These are phyloP conservation scores for Coelastrella sp. DNA, from an alignment of 139 green algal species.

Conservation along the genomic window DNA sequence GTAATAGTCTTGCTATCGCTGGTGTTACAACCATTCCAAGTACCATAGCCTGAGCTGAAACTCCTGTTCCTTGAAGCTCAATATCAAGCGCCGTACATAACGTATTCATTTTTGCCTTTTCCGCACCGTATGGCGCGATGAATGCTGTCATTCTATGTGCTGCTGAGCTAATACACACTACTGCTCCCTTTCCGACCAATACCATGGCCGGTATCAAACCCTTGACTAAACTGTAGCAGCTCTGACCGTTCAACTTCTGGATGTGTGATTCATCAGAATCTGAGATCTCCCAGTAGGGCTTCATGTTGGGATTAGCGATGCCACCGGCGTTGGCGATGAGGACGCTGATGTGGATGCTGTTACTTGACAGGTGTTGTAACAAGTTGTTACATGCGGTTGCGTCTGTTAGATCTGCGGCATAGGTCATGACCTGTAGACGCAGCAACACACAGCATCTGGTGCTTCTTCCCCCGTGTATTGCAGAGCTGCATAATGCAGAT, in stretches of 20 bases:
- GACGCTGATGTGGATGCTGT: background rate
- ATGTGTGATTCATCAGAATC: background rate
- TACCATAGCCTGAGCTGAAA: conserved; percentile 28
- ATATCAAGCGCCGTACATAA: background rate
- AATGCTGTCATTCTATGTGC: background rate
- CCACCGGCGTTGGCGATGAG: conserved; percentile 11
- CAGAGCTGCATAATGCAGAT: background rate
- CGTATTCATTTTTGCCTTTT: conserved; percentile 38
- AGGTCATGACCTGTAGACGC: background rate
- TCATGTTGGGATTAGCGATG: background rate
- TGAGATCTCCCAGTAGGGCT: conserved; percentile 16
- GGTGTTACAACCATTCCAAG: background rate
- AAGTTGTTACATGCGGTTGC: background rate
- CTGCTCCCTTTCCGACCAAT: background rate
- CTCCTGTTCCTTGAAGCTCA: conserved; percentile 1
- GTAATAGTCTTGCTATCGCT: background rate
- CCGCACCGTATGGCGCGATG: conserved; percentile 9
- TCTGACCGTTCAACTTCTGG: conserved; percentile 3
- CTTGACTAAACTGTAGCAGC: background rate
- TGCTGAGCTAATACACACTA: conserved; percentile 23
- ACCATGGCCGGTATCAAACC: conserved; percentile 21
- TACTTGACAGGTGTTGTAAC: conserved; percentile 7
- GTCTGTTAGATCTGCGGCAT: background rate
- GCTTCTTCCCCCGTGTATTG: background rate
- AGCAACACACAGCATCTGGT: background rate